phyloP scores from a whole-genome alignment of 208 protist genomes.

The Acanthamoeba healyi region DNA sequence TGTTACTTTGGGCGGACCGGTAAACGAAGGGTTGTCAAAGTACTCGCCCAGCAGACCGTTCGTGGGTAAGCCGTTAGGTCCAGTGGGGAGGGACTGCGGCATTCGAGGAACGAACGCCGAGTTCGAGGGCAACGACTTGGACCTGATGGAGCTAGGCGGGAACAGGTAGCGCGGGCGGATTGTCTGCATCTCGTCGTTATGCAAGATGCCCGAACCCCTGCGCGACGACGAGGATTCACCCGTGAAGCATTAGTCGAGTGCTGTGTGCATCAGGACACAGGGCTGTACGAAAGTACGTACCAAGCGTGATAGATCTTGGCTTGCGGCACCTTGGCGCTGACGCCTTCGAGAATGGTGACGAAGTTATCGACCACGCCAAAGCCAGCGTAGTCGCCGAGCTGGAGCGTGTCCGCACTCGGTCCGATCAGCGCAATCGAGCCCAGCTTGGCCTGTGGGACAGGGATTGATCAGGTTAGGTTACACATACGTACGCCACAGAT shows the following conservation, averaged over 20 bases:
- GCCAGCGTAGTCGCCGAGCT: not conserved
- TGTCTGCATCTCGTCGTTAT: not conserved
- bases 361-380: not conserved
- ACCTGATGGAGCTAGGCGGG: not conserved
- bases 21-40: conserved; percentile 12
- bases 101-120: not conserved
- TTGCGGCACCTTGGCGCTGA: not conserved
- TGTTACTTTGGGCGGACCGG: not conserved
- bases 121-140: not conserved
- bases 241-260: no score
- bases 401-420: not conserved
- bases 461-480: no score
- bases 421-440: not conserved
- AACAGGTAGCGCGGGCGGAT: not conserved
- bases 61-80: no score
- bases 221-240: not conserved
- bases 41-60: conserved; percentile 15
- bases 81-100: no score
- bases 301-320: not conserved
- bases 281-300: not conserved
- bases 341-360: not conserved
- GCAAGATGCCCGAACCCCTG: not conserved
- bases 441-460: not conserved
- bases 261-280: not conserved
- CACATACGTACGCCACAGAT: not conserved